Evolutionary conservation across 768 basidiomycete species (phyloP).

Genomic region (Galerina sulciceps): DNA sequence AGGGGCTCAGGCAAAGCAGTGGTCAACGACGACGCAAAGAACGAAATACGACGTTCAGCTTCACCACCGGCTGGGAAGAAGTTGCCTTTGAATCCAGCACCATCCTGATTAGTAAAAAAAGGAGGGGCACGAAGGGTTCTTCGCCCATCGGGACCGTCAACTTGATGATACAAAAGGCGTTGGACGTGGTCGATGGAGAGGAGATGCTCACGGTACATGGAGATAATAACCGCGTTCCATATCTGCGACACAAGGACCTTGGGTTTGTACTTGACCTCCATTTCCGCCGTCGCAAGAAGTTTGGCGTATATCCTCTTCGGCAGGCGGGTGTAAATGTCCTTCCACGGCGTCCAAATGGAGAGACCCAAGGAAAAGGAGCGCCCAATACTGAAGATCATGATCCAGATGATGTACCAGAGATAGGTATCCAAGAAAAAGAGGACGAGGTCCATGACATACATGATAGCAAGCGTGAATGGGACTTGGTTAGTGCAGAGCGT

Average conservation of each 20-base stretch:
- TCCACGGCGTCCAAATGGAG: slow-evolving; percentile 99
- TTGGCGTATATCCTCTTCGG: slow-evolving; percentile 99
- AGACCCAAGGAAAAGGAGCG: slow-evolving; percentile 92
- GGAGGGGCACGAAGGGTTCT: slow-evolving; percentile 94
- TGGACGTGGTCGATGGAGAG: slow-evolving; percentile 98
- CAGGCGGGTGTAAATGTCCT: slow-evolving; percentile 92
- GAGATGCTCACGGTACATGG: slow-evolving; percentile 99
- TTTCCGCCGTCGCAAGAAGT: slow-evolving; percentile 91
- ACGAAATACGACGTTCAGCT: slow-evolving; percentile 97
- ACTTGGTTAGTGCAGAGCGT: slow-evolving; percentile 91
- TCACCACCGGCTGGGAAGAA: slow-evolving; percentile 96
- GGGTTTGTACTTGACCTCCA: slow-evolving; percentile 99
- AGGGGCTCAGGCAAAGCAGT: slow-evolving; percentile 94
- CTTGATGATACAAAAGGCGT: slow-evolving; percentile 95
- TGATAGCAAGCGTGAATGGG: slow-evolving; percentile 92
- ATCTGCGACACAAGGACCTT: slow-evolving; percentile 99
- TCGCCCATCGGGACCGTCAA: slow-evolving; percentile 86
- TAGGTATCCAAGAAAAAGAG: slow-evolving; percentile 99
- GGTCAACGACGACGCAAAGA: slow-evolving; percentile 97
- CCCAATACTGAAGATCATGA: slow-evolving; percentile 90
- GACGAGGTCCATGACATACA: slow-evolving; percentile 98
- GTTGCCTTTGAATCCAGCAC: slow-evolving; percentile 68
- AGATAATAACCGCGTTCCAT: slow-evolving; percentile 99
- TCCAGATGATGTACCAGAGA: slow-evolving; percentile 99
- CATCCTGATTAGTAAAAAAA: slow-evolving; percentile 94